These are phyloP conservation scores for Perilla frutescens DNA, from an alignment of 257 asterid species.

Conservation along the genomic window DNA sequence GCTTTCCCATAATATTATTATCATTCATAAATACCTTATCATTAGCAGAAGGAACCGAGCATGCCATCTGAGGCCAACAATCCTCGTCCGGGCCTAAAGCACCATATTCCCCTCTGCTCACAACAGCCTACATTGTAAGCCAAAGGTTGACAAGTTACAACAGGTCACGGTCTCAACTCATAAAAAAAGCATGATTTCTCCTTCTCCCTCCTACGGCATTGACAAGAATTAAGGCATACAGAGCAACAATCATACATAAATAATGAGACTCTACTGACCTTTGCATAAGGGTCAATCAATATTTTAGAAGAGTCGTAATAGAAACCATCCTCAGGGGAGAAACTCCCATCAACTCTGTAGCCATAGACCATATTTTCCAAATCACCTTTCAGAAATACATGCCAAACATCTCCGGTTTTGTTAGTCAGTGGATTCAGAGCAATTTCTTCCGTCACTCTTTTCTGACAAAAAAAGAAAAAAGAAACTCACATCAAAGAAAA, in stretches of 20 bases:
- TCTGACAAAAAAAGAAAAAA: constrained; percentile 55
- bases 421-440: constrained; percentile 66
- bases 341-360: constrained; percentile 74
- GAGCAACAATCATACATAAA: not conserved
- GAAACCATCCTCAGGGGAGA: constrained; percentile 82
- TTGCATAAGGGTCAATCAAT: constrained; percentile 90
- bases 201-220: constrained; percentile 2
- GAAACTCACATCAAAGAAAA: constrained; percentile 16
- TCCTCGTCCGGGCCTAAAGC: constrained; percentile 62
- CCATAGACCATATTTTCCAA: constrained; percentile 80
- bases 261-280: constrained; percentile 55
- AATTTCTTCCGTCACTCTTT: constrained; percentile 80
- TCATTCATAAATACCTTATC: constrained; percentile 59
- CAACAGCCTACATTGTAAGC: constrained; percentile 60
- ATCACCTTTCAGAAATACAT: constrained; percentile 84
- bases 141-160: constrained; percentile 30
- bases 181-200: not conserved
- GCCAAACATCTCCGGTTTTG: constrained; percentile 98
- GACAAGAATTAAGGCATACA: not conserved
- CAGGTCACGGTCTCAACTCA: constrained; percentile 15
- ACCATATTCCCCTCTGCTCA: constrained; percentile 55
- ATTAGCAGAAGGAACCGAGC: constrained; percentile 63
- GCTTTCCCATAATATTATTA: constrained; percentile 5
- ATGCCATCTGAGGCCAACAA: constrained; percentile 95
- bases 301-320: constrained; percentile 75